These are phyloP conservation scores for Leptosphaerulina australis DNA, from an alignment of 2,329 filamentous ascomycete species.

Conservation along the genomic window DNA sequence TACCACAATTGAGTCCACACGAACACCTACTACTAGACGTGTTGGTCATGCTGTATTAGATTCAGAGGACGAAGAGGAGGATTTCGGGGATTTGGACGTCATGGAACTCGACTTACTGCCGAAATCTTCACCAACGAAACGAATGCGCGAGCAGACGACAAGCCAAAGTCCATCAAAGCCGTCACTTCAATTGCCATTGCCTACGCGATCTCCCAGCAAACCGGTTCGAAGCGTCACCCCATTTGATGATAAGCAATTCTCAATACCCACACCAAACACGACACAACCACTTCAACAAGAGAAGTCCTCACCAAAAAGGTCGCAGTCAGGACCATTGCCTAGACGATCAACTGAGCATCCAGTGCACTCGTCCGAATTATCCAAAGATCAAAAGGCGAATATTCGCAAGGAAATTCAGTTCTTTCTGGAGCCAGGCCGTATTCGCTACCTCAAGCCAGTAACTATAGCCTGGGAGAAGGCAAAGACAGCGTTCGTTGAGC, in stretches of 20 bases:
- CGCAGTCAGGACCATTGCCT: neutral
- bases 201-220: conserved; percentile 39
- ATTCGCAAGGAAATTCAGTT: conserved; percentile 30
- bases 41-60: conserved; percentile 34
- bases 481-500: conserved; percentile 32
- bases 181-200: conserved; percentile 21
- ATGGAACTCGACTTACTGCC: conserved; percentile 30
- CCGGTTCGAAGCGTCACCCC: conserved; percentile 23
- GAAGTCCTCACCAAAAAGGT: conserved; percentile 21
- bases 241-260: conserved; percentile 22
- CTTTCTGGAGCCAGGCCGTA: conserved; percentile 35
- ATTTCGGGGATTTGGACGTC: conserved; percentile 37
- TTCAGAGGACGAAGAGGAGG: conserved; percentile 40
- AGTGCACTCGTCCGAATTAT: conserved; percentile 31
- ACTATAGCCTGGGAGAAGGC: conserved; percentile 35
- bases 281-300: conserved; percentile 24
- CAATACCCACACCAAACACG: conserved; percentile 27
- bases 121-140: conserved; percentile 19
- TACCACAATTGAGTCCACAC: conserved; percentile 3
- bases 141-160: conserved; percentile 20
- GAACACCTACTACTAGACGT: conserved; percentile 25
- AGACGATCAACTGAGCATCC: conserved; percentile 4
- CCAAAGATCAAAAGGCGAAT: conserved; percentile 31
- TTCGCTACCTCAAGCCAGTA: conserved; percentile 26
- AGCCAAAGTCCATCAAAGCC: conserved; percentile 18